phyloP scores from a whole-genome alignment of 2,329 filamentous ascomycete genomes.

The Pseudocercospora eumusae region DNA sequence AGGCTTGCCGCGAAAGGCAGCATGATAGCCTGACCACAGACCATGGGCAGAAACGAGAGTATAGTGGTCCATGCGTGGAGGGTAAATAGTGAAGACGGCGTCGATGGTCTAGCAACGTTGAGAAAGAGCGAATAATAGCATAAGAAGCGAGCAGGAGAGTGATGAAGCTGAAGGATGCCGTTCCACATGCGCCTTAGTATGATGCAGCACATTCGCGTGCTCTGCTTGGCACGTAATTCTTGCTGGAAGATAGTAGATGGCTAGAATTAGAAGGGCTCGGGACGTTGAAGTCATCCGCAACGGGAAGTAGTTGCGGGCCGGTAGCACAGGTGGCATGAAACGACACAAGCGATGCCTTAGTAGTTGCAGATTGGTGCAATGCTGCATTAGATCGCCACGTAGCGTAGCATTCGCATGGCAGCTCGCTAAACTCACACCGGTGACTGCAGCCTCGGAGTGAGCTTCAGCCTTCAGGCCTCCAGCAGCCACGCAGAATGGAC shows the following conservation, averaged over 20 bases:
- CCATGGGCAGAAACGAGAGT: constrained; percentile 4
- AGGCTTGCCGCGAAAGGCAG: constrained; percentile 19
- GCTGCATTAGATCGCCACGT: neutral
- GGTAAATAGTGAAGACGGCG: constrained; percentile 3
- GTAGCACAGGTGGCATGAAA: constrained; percentile 3
- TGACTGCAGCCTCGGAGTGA: neutral
- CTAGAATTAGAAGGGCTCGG: neutral
- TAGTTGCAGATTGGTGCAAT: neutral
- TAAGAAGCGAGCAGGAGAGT: too few relatives aligned
- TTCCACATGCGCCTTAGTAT: constrained; percentile 20
- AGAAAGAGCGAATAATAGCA: constrained; percentile 8
- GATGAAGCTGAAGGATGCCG: too few relatives aligned
- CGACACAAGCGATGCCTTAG: neutral
- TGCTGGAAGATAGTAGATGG: constrained; percentile 8
- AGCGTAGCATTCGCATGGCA: neutral
- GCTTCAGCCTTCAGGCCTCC: neutral
- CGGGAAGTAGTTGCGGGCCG: constrained; percentile 16
- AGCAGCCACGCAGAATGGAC: neutral
- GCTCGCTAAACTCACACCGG: neutral
- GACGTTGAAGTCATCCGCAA: constrained; percentile 9
- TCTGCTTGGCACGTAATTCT: constrained; percentile 1
- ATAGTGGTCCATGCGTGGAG: constrained; percentile 11
- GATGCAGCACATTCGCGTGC: constrained; percentile 27
- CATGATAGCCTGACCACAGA: constrained; percentile 11
- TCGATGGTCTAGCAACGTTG: constrained; percentile 6